Evolutionary conservation across 176 grass and related monocot genomes (phyloP), one percentile per base, ranked within the genome.

Genomic region (Pharus latifolius): DNA sequence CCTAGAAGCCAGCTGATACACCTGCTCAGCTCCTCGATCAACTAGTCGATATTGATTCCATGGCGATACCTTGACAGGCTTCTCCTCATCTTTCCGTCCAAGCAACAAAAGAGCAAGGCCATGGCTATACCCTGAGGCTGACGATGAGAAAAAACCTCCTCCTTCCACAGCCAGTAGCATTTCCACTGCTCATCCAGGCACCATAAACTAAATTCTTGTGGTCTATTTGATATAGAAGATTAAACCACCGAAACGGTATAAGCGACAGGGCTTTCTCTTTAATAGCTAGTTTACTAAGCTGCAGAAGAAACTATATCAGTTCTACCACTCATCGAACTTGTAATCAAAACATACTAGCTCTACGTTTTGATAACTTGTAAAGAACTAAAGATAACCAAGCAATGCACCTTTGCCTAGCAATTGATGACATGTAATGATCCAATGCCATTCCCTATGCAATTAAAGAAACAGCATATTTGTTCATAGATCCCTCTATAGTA

Each of bases 101-200:
- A 98, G 84, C 20, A 98, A 78, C 82, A 98, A 54, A 80, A 98
- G 90, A 10, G 95, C 90, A 26, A 98, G 87, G 25, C 95, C 95
- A 74, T 86, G 86, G 62, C 83, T 91, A 63, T 98, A 98, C 24
- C 95, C 95, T 70, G 90, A 98, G n/a, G 95, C 90, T 56, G 95
- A 98, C 30, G 95, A 93, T 62, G 89, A 91, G 81, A 98, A 98
- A 65, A 98, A 98, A 11, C 95, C 95, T 29, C 90, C 90, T 86
- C 95, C 95, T 93, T 98, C 95, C 65, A 98, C 95, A 67, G 95
- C 87, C 63, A 98, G 78, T 81, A 98, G 81, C 95, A 98, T 98
- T 82, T 93, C 82, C 72, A 75, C 71, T 85, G 74, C 74, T 98
- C 81, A 82, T 80, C 90, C 82, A 85, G 77, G 60, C 67, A 82